Percentiles rank a stretch among this genome's conserved stretches.
phyloP scores from a whole-genome alignment of 805 yeast genomes.

The Sugiyamaella lignohabitans region DNA sequence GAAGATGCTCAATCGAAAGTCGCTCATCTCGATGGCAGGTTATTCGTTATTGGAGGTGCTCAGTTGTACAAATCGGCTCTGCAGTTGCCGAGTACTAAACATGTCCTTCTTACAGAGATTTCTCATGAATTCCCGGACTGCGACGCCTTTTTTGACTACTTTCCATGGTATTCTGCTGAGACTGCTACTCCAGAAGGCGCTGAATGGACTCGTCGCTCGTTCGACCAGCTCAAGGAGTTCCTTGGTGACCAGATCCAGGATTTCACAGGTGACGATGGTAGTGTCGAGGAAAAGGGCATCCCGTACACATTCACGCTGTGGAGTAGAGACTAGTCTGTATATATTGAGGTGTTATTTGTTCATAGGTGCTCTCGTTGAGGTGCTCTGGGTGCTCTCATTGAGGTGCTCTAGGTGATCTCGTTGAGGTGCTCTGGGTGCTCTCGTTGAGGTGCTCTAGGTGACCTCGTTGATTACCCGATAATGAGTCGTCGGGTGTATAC shows the following conservation, averaged over 20 bases:
- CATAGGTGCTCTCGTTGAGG: too few species aligned
- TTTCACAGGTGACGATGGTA: conserved; percentile 21
- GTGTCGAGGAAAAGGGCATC: conserved; percentile 44
- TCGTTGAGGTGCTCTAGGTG: too few species aligned
- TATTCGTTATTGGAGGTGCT: conserved; percentile 90
- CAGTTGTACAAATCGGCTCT: conserved; percentile 65
- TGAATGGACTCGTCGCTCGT: conserved; percentile 30
- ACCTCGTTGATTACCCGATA: too few species aligned
- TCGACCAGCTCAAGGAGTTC: conserved; percentile 34
- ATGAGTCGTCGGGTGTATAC: too few species aligned
- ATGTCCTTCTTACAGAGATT: conserved; percentile 67
- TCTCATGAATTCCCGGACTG: conserved; percentile 39
- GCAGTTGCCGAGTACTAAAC: conserved; percentile 39
- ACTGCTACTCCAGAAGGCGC: conserved; percentile 2
- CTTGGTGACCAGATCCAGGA: conserved; percentile 28
- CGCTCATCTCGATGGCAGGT: conserved; percentile 36
- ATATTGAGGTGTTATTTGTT: too few species aligned
- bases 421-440: too few species aligned
- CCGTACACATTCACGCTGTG: conserved; percentile 58
- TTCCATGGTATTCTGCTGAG: conserved; percentile 13
- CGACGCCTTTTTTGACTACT: conserved; percentile 63
- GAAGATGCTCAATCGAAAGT: conserved; percentile 36
- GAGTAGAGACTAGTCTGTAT: conserved; percentile 26
- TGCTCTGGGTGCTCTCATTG: too few species aligned
- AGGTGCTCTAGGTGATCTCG: too few species aligned